Conservation (phyloP, 345 rosid genomes). For the Eucalyptus pauciflora region DNA sequence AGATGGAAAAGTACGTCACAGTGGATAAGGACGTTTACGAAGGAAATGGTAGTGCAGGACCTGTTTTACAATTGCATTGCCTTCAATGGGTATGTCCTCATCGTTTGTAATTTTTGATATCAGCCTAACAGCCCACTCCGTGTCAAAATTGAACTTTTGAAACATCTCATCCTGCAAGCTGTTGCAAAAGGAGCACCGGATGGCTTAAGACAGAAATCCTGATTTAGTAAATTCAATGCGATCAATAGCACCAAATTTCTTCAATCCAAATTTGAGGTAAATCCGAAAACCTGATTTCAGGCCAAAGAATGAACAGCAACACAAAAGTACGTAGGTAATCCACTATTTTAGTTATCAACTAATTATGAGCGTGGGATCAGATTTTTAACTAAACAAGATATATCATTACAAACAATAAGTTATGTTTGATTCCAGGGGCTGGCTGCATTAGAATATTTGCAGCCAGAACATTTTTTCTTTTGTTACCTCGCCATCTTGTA, state of each 20-base stretch:
- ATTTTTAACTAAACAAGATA: not conserved
- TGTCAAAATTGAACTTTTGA: conserved; percentile 88
- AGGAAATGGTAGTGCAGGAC: conserved; percentile 11
- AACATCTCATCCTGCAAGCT: conserved; percentile 99
- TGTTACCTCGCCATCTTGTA: not conserved
- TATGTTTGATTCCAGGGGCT: not conserved
- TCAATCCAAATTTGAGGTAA: not conserved
- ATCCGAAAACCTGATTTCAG: not conserved
- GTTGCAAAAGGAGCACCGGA: not conserved
- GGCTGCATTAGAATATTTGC: not conserved
- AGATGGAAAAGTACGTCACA: not conserved
- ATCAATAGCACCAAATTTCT: not conserved
- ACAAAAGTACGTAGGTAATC: not conserved
- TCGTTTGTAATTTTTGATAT: conserved; percentile 75
- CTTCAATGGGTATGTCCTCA: conserved; percentile 87
- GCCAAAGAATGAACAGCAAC: not conserved
- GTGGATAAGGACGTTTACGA: not conserved
- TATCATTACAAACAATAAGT: not conserved
- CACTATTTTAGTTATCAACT: not conserved
- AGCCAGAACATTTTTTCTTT: not conserved
- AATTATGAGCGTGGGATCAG: not conserved
- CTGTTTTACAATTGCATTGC: conserved; percentile 79
- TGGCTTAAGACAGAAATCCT: not conserved
- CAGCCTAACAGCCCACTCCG: conserved; percentile 87
- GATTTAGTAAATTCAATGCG: not conserved